Percentiles rank a stretch among this genome's conserved stretches.
Conservation (phyloP, 208 protist genomes). For the Trichomonas vaginalis region DNA sequence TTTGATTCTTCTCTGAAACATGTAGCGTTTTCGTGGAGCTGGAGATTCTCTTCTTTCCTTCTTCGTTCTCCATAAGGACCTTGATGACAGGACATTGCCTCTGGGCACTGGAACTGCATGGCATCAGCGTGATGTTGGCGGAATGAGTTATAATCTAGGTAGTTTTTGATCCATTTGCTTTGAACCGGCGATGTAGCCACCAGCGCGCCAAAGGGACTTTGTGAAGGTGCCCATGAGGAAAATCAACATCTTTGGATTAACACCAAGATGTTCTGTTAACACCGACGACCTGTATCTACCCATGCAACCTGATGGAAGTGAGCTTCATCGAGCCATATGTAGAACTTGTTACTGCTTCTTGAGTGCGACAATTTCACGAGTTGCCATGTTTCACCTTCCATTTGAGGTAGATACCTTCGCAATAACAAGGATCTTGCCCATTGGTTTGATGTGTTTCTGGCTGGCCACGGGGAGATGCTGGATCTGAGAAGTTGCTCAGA, state of each 20-base stretch:
- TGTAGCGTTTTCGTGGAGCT: conserved; percentile 34
- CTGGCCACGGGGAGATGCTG: conserved; percentile 27
- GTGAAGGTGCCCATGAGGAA: conserved; percentile 51
- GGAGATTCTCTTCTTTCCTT: conserved; percentile 12
- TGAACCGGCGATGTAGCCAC: conserved; percentile 42
- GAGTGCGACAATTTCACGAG: conserved; percentile 35
- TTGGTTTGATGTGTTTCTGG: conserved; percentile 31
- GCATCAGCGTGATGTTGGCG: conserved; percentile 30
- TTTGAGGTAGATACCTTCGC: conserved; percentile 45
- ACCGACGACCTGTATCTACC: conserved; percentile 30
- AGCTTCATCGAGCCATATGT: conserved; percentile 38
- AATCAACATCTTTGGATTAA: conserved; percentile 37
- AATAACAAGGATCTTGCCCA: conserved; percentile 41
- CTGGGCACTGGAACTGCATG: conserved; percentile 31
- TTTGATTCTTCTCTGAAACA: conserved; percentile 29
- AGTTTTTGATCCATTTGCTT: conserved; percentile 25
- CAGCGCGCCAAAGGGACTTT: conserved; percentile 45
- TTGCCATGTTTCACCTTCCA: conserved; percentile 38
- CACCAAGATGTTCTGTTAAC: conserved; percentile 32
- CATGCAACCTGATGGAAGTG: conserved; percentile 45
- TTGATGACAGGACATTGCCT: conserved; percentile 34
- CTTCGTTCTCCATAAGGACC: conserved; percentile 26
- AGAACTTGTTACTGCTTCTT: conserved; percentile 22
- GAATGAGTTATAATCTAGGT: conserved; percentile 18
- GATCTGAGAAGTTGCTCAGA: conserved; percentile 29